Base-by-base conservation (phyloP, 1,284 basidiomycete genomes). In the Ustilago nuda region DNA sequence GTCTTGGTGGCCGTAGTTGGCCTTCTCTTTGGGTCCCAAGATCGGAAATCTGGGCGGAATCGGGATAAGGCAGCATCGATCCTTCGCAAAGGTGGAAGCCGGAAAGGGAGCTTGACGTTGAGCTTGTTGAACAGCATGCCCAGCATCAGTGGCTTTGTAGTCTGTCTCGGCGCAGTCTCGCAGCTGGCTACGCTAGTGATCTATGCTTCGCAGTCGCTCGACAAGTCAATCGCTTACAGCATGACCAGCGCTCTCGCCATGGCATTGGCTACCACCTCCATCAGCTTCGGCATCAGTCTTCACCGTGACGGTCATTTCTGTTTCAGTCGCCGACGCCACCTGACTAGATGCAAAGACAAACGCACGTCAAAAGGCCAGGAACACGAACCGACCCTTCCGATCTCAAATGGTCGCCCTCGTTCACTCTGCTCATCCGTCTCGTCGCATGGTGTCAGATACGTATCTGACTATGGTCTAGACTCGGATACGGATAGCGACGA, bases 401-500 rank as follows among this genome's bases (percentile, higher is more conserved):
- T 53, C 59, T 35, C 51, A 9, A 3, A 45, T 12, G 32, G 33
- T 39, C 48, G 39, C 13, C 55, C 39, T 19, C 57, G 1, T 9
- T 54, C 17, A n/a, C 33, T 30, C 11, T 50, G 51, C 30, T 57
- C 60, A 1, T 58, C 56, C 13, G 3, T n/a, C 15, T 65, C 68
- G 2, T 70, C 62, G 0, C 68, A 64, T 43, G 35, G 41, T 9
- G 66, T 43, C 19, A 53, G 36, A 8, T 53, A 57, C 53, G 19
- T 61, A 0, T 58, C 61, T 2, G 68, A 70, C 43, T 70, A 65
- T 45, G 68, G 58, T 5, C 46, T 70, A 8, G 68, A 70, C 9
- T 64, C 61, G 54, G 61, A 64, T 36, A 65, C 46, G 11, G 68
- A 70, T 2, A 64, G 62, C 23, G 56, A 53, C 36, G 41, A 50